phyloP scores from a whole-genome alignment of 352 stramenopile species.

The Phytophthora sansomeana region DNA sequence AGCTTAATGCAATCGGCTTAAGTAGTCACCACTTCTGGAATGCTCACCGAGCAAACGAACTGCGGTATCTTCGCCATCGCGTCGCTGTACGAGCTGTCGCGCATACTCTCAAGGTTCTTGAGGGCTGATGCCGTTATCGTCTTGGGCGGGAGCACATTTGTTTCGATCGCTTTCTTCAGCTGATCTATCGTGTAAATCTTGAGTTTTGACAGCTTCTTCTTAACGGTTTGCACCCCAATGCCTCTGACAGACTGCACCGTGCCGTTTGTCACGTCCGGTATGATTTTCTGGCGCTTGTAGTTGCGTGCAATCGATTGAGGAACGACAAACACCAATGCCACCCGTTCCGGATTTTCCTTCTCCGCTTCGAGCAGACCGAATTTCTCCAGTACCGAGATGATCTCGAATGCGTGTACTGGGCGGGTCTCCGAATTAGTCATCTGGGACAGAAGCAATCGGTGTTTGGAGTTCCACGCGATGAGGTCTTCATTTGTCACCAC shows the following conservation, averaged over 20 bases:
- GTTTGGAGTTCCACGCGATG: background rate
- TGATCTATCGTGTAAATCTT: background rate
- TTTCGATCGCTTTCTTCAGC: background rate
- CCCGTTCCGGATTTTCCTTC: background rate
- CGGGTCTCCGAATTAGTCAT: conserved; percentile 1
- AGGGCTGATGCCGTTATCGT: background rate
- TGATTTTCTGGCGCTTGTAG: background rate
- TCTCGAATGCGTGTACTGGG: background rate
- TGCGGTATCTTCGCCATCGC: background rate
- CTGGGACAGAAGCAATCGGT: conserved; percentile 4
- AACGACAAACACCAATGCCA: conserved; percentile 2
- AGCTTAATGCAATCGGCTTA: too few species aligned
- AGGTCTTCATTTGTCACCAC: background rate
- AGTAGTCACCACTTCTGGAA: too few species aligned
- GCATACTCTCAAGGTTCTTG: background rate
- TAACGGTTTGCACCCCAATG: too few species aligned
- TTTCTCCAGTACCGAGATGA: conserved; percentile 2
- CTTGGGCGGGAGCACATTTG: background rate
- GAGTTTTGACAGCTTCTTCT: background rate
- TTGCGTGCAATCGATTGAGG: background rate
- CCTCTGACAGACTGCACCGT: too few species aligned
- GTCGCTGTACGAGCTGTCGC: background rate
- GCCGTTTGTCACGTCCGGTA: too few species aligned
- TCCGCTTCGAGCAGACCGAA: background rate
- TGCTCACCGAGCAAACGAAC: background rate